Conservation (phyloP, 2,329 filamentous ascomycete species). For the Atkinsonella hypoxylon region DNA sequence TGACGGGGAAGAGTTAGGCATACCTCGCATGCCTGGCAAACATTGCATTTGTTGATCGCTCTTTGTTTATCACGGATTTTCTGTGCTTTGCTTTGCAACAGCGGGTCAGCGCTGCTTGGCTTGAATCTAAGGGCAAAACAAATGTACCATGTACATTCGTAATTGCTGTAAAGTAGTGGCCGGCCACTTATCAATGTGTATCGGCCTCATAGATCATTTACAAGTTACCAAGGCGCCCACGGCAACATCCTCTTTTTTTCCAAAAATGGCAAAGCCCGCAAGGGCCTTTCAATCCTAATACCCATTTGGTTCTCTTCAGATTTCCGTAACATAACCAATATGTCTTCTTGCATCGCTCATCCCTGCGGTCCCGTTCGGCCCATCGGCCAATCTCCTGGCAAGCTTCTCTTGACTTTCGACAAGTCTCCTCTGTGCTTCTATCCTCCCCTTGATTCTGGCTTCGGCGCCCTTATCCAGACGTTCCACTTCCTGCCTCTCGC, state of each 20-base stretch:
- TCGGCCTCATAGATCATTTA: background rate
- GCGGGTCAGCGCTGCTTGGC: background rate
- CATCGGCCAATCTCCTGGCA: slow-evolving; percentile 32
- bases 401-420: slow-evolving; percentile 34
- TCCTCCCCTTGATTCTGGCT: slow-evolving; percentile 28
- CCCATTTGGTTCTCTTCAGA: slow-evolving; percentile 43
- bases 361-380: slow-evolving; percentile 8
- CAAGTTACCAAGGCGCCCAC: too few species aligned
- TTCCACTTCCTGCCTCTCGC: slow-evolving; percentile 40
- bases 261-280: background rate
- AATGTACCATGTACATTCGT: background rate
- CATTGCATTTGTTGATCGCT: slow-evolving; percentile 28
- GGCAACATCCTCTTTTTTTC: background rate
- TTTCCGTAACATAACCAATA: slow-evolving; percentile 45
- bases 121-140: background rate
- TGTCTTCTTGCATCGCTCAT: slow-evolving; percentile 27
- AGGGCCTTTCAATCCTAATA: background rate
- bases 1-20: slow-evolving; percentile 15
- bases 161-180: background rate
- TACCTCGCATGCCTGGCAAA: background rate
- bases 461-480: slow-evolving; percentile 34
- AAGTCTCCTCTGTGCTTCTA: slow-evolving; percentile 40
- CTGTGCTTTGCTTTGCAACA: background rate
- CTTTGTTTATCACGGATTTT: slow-evolving; percentile 22
- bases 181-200: background rate